Base-by-base conservation (phyloP, 2,329 filamentous ascomycete species). In the Pseudogymnoascus sp. region DNA sequence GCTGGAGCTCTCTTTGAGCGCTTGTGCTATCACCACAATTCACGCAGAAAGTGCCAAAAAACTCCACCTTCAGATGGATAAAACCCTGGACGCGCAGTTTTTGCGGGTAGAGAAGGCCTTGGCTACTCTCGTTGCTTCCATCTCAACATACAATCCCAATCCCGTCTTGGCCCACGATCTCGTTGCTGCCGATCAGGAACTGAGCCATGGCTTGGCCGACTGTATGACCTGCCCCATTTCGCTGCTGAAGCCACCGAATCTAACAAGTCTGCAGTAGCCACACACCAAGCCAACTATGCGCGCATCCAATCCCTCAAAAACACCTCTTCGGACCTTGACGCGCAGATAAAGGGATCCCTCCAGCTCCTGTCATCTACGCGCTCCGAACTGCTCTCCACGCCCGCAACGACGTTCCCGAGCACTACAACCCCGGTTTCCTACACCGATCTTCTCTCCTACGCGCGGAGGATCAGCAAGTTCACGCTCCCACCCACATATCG, bases 61-160 rank as follows among this genome's bases (percentile, higher is more conserved):
- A 21, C 40, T 12, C 18, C 1, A 14, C 8, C 6, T 31, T 8
- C 26, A 16, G 23, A 90, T 90, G 87, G 83, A 90, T 67, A 80
- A 80, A 57, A 76, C 81, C 60, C 80, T 90, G 5, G 84, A 88
- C 67, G 73, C 71, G 54, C 84, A 83, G 69, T 88, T 90, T 65
- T 84, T 87, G 72, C 83, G 85, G 60, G 78, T 90, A 31, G 87
- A 89, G 69, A 84, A 82, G 70, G 84, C 86, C 0, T 78, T 96
- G 18, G 81, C 83, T 11, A 85, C 79, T 29, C 79, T 96, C 36
- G 87, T 92, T 69, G 89, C 92, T 73, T 93, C 90, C 0, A 88
- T 96, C 66, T 82, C 89, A 5, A 89, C 91, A 67, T 93, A 93
- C 76, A 91, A 92, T 70, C 90, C 91, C 0, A 90, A 88, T 5